Conservation (phyloP, 1,284 basidiomycete species). For the Porogramme epimiltina region DNA sequence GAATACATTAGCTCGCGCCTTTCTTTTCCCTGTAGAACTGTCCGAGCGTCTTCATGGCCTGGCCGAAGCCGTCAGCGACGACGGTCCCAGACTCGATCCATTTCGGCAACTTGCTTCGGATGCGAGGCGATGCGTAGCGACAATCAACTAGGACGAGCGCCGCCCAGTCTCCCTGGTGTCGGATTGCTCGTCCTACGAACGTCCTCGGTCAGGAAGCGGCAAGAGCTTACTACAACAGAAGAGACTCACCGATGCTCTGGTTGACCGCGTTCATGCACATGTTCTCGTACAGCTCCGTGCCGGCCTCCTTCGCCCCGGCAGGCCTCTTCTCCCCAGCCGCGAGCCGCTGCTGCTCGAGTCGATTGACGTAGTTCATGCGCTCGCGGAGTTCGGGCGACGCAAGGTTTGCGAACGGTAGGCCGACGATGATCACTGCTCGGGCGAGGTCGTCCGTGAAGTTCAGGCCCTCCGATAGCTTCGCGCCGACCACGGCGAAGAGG, state of each 20-base stretch:
- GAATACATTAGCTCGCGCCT: neutral
- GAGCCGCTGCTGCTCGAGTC: conserved; percentile 45
- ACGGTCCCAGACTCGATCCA: conserved; percentile 82
- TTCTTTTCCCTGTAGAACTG: conserved; percentile 63
- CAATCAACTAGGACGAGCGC: conserved; percentile 82
- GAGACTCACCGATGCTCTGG: conserved; percentile 85
- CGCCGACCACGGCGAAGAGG: conserved; percentile 92
- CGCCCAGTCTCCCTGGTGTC: conserved; percentile 88
- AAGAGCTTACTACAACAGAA: conserved; percentile 1
- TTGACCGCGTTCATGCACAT: conserved; percentile 97
- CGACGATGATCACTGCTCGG: conserved; percentile 86
- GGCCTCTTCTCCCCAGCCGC: conserved; percentile 33
- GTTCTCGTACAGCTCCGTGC: conserved; percentile 86
- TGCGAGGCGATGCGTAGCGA: conserved; percentile 70
- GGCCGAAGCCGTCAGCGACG: conserved; percentile 72
- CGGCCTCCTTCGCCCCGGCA: conserved; percentile 63
- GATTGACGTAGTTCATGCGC: conserved; percentile 85
- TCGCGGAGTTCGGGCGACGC: conserved; percentile 91
- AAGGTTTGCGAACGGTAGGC: conserved; percentile 92
- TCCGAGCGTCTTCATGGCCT: conserved; percentile 70
- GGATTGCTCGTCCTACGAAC: conserved; percentile 79
- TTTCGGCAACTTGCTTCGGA: conserved; percentile 77
- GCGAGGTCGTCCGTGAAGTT: conserved; percentile 94
- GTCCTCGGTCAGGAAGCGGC: neutral
- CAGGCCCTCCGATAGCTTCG: conserved; percentile 95